Conservation (phyloP, 2,329 filamentous ascomycete species). For the Microsporum ferrugineum region DNA sequence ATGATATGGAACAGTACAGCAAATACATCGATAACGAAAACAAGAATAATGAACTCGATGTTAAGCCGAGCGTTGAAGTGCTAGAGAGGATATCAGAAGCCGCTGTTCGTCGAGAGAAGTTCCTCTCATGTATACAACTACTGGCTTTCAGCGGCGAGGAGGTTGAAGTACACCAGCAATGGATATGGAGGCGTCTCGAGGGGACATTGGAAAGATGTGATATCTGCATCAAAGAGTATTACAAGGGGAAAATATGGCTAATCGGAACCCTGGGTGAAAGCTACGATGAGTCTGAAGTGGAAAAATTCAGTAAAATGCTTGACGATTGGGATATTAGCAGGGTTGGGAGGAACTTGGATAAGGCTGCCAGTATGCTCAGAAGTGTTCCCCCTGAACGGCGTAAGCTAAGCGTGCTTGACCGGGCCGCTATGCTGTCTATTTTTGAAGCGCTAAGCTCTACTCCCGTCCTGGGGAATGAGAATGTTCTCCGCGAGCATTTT, state of each 20-base stretch:
- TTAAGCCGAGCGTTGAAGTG: conserved; percentile 29
- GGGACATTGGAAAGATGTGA: conserved; percentile 53
- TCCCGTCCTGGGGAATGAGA: conserved; percentile 54
- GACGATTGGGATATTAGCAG: conserved; percentile 50
- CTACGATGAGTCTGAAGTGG: conserved; percentile 38
- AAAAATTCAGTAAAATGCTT: conserved; percentile 45
- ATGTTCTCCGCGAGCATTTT: conserved; percentile 50
- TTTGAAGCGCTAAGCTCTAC: conserved; percentile 84
- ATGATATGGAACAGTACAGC: conserved; percentile 55
- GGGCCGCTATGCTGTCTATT: conserved; percentile 61
- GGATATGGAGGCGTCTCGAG: conserved; percentile 49
- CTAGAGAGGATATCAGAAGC: conserved; percentile 43
- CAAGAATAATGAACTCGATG: conserved; percentile 30
- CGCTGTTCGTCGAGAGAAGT: conserved; percentile 47
- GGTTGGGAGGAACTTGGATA: conserved; percentile 49
- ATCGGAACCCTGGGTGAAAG: conserved; percentile 51
- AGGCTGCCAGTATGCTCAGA: conserved; percentile 45
- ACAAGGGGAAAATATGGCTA: conserved; percentile 54
- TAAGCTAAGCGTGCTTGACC: conserved; percentile 40
- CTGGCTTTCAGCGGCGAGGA: conserved; percentile 54
- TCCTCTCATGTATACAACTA: conserved; percentile 57
- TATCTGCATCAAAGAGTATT: conserved; percentile 62
- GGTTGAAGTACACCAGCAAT: conserved; percentile 47
- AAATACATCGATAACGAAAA: conserved; percentile 24
- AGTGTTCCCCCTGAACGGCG: conserved; percentile 41